Conservation (phyloP, 805 yeast species). For the Sungouiella thailandica region DNA sequence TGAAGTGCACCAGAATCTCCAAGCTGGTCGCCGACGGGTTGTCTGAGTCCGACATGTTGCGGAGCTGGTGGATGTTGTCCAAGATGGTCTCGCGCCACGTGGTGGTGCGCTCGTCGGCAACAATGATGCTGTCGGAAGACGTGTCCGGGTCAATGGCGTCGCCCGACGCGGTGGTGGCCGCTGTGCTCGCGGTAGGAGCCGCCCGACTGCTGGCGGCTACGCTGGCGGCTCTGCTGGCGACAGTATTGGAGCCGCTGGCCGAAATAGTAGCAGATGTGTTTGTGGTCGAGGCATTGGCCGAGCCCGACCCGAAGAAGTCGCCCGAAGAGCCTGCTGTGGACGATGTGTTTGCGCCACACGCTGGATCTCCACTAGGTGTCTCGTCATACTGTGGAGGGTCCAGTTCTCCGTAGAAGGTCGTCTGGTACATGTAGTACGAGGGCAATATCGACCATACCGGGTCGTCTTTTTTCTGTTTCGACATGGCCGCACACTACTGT, state of each 20-base stretch:
- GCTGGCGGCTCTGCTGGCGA: no score
- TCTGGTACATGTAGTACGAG: constrained; percentile 31
- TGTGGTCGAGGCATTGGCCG: background rate
- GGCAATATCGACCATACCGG: constrained; percentile 38
- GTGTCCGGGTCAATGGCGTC: no score
- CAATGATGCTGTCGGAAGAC: constrained; percentile 13
- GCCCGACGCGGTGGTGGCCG: background rate
- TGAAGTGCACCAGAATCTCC: constrained; percentile 26
- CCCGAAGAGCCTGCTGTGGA: no score
- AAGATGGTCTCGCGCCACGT: constrained; percentile 35
- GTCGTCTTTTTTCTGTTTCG: no score
- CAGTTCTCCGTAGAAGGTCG: constrained; percentile 9
- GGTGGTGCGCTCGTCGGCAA: constrained; percentile 30
- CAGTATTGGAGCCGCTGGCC: background rate
- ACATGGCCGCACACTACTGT: no score
- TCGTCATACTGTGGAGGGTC: constrained; percentile 13
- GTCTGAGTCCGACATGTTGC: constrained; percentile 25
- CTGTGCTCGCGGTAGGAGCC: background rate
- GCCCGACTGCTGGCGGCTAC: no score
- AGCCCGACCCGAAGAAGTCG: no score
- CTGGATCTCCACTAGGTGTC: no score
- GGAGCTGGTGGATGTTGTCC: constrained; percentile 32
- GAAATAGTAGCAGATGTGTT: background rate
- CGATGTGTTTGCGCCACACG: constrained; percentile 7
- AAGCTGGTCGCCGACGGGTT: constrained; percentile 24